Percentiles rank a stretch among this genome's conserved stretches.
These are phyloP conservation scores for Salmacisia buchloeana DNA, from an alignment of 1,284 basidiomycete genomes.

Conservation along the genomic window DNA sequence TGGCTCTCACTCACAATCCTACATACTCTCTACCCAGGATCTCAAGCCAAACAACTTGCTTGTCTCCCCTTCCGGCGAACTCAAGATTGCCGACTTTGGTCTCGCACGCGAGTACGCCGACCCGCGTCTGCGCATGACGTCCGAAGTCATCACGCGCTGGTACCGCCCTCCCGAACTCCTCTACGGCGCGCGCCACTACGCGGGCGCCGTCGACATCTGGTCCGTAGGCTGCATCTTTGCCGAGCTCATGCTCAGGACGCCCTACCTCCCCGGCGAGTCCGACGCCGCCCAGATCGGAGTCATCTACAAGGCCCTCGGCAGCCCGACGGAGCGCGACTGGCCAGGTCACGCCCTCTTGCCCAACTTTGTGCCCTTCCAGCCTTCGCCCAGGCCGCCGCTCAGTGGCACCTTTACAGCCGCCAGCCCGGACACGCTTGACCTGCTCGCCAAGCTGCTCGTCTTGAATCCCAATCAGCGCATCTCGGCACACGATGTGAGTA, in stretches of 20 bases:
- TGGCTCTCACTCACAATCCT: background rate
- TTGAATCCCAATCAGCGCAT: conserved; percentile 83
- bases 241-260: conserved; percentile 87
- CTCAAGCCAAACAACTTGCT: conserved; percentile 98
- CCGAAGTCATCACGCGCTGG: conserved; percentile 93
- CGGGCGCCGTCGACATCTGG: conserved; percentile 85
- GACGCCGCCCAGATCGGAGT: conserved; percentile 95
- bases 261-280: conserved; percentile 84
- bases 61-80: conserved; percentile 78
- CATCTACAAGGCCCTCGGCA: conserved; percentile 87
- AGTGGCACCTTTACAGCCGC: conserved; percentile 85
- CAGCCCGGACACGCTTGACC: conserved; percentile 75
- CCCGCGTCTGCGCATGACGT: conserved; percentile 91
- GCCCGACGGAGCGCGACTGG: conserved; percentile 94
- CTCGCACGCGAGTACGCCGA: conserved; percentile 91
- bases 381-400: conserved; percentile 71
- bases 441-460: conserved; percentile 70
- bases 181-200: conserved; percentile 80
- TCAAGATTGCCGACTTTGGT: conserved; percentile 99
- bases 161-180: conserved; percentile 92
- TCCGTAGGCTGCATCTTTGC: conserved; percentile 93
- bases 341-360: conserved; percentile 57
- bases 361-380: conserved; percentile 31
- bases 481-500: conserved; percentile 55
- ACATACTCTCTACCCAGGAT: conserved; percentile 55